Percentiles rank a stretch among this genome's conserved stretches.
Evolutionary conservation across 2,329 filamentous ascomycete genomes (phyloP).

Genomic region (Cladosporium sp.): DNA sequence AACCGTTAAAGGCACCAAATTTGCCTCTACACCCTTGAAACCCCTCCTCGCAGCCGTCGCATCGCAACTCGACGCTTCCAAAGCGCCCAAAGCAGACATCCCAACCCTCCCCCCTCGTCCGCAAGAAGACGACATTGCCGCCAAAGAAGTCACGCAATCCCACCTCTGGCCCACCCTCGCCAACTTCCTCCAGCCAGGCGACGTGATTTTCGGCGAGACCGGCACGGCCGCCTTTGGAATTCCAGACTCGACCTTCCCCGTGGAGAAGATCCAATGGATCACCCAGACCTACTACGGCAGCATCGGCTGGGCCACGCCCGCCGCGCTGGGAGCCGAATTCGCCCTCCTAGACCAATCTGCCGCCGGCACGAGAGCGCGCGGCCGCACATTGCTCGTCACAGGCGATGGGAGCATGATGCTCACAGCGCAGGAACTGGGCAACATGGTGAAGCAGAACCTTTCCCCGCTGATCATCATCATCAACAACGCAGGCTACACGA

Average conservation of each 20-base stretch:
- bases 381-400: conserved; percentile 61
- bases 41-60: conserved; percentile 31
- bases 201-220: conserved; percentile 40
- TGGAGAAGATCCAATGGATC: conserved; percentile 24
- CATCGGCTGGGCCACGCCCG: conserved; percentile 42
- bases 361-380: conserved; percentile 28
- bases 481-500: conserved; percentile 46
- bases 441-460: conserved; percentile 49
- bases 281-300: conserved; percentile 43
- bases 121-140: conserved; percentile 29
- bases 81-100: conserved; percentile 24
- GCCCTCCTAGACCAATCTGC: conserved; percentile 48
- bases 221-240: conserved; percentile 39
- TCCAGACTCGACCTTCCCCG: conserved; percentile 26
- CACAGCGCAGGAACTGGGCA: conserved; percentile 62
- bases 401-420: conserved; percentile 63
- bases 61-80: conserved; percentile 18
- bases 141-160: conserved; percentile 40
- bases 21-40: conserved; percentile 35
- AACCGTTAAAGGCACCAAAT: conserved; percentile 30
- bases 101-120: conserved; percentile 28
- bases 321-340: conserved; percentile 38
- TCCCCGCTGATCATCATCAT: conserved; percentile 40
- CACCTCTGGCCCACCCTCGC: conserved; percentile 37
- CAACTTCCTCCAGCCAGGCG: conserved; percentile 34